Base-by-base conservation (phyloP, 1,139 yeast species). In the Pichia cactophila region DNA sequence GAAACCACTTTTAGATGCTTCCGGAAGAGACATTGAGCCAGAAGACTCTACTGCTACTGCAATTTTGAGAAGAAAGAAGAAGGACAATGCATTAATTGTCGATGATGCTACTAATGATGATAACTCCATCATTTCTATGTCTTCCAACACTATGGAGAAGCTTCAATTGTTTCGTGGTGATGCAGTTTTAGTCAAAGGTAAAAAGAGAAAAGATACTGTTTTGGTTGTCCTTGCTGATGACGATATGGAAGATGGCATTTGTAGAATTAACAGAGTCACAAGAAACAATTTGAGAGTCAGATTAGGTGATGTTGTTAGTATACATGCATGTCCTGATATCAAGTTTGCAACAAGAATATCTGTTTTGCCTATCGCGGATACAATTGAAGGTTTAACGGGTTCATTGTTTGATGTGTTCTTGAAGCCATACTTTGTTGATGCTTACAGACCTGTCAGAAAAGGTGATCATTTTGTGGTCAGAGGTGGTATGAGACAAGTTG, bases 401-500 rank as follows among this genome's bases (percentile, higher is more conserved):
- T 88, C 96, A n/a, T 75, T 92, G 61, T 92, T 92, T 62, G 99
- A 92, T 63, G 96, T 92, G 42, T 92, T 84, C 73, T 79, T 92
- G 69, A 92, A 92, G 73, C 99, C 99, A 45, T 92, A 92, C 73
- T 92, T 94, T 67, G 97, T 92, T 50, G 99, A 92, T 72, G 97
- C 98, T 50, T 92, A 92, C 72, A 83, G 99, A 70, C 99, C 99
- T 1, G 97, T 94, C 45, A 83, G 97, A 70, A 92, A 90, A 68
- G 97, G 97, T 57, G 99, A 92, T 66, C 85, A 87, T 61, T 92
- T 92, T 72, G 83, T 94, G 42, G 97, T 89, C 35, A 81, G 98
- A 67, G 99, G 98, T 63, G 97, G 97, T 68, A 84, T 92, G 99
- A 83, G 99, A 71, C 97, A 90, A 69, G 98, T 92, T 43, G 98